Evolutionary conservation across 1,139 yeast genomes (phyloP).

Genomic region (Trichomonascaceae sp.): DNA sequence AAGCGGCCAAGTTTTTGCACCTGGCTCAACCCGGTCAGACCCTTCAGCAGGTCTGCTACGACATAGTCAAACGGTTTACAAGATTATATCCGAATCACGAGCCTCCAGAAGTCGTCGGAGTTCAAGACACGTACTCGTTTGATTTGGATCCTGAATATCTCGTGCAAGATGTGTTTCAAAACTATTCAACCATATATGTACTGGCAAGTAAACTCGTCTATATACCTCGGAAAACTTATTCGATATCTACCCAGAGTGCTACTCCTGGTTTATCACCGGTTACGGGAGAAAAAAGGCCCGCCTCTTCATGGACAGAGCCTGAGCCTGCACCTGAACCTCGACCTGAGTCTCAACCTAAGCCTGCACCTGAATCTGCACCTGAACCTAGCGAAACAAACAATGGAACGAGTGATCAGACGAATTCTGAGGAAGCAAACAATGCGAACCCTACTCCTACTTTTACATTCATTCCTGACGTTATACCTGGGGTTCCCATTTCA

Average conservation of each 20-base stretch:
- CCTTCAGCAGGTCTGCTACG: slow-evolving; percentile 44
- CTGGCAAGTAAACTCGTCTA: slow-evolving; percentile 8
- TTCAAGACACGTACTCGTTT: slow-evolving; percentile 61
- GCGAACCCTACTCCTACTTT: not conserved
- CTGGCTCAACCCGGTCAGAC: slow-evolving; percentile 45
- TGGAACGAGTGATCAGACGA: not conserved
- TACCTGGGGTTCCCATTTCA: not conserved
- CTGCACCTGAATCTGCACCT: not conserved
- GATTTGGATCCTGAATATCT: slow-evolving; percentile 73
- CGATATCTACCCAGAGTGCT: not conserved
- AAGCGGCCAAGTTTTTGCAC: slow-evolving; percentile 43
- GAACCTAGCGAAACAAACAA: not conserved
- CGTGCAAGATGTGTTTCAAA: slow-evolving; percentile 55
- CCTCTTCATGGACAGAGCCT: not conserved
- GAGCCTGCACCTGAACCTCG: not conserved
- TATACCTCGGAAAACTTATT: not conserved
- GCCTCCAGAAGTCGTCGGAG: slow-evolving; percentile 38
- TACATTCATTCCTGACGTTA: not conserved
- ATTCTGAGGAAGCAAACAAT: not conserved
- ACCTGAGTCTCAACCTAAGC: too few species aligned
- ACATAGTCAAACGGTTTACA: slow-evolving; percentile 45
- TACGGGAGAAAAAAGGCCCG: not conserved
- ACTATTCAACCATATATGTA: slow-evolving; percentile 43
- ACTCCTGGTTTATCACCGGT: not conserved
- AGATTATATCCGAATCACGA: slow-evolving; percentile 58